Evolutionary conservation across 805 yeast species (phyloP), one percentile per base, ranked within the genome.

Genomic region (Henningerozyma blattae): DNA sequence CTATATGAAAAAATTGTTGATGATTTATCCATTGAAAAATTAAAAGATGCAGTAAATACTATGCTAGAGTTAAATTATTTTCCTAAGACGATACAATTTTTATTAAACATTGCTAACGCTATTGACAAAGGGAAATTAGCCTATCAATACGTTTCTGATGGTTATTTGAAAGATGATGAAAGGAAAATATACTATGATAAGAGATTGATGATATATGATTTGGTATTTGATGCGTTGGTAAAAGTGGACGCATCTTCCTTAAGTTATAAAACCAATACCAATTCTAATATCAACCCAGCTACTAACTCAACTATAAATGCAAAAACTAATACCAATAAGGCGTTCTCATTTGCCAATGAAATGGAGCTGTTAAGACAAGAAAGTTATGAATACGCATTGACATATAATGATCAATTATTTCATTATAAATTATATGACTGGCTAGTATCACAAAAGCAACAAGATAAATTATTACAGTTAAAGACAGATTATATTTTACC

Each of bases 351-450:
- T 2, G 20, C 22, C 12, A 31, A 61, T 27, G 77, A 73, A 34
- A 67, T 69, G 42, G 42, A 47, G 10, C 72, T 72, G 39, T 56
- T 79, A 18, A 69, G 93, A 44, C 83, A 82, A 45, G 65, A 72
- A 28, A 73, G 91, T 22, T 87, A 87, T 53, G 68, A 70, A 7
- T 67, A 78, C 14, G 83, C 91, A 36, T 75, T 86, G 47, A 70
- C 71, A 14, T 77, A 77, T 34, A 66, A 71, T 30, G 97, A 91
- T 52, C 82, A 78, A 48, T 55, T 75, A n/a, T 91, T 91, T 68
- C 98, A 91, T 43, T 85, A 77, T 58, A 82, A 83, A 42, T 71
- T 91, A 43, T 91, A 91, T 56, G 89, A 84, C 53, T 91, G 97
- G 96, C 77, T 85, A 45, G 77, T 85, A 22, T 59, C 67, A 29